A percentile compares a stretch with the other conserved stretches of the same genome.
These are phyloP conservation scores for Coemansia sp. DNA, from an alignment of 192 early-diverging fungal species.

Conservation along the genomic window DNA sequence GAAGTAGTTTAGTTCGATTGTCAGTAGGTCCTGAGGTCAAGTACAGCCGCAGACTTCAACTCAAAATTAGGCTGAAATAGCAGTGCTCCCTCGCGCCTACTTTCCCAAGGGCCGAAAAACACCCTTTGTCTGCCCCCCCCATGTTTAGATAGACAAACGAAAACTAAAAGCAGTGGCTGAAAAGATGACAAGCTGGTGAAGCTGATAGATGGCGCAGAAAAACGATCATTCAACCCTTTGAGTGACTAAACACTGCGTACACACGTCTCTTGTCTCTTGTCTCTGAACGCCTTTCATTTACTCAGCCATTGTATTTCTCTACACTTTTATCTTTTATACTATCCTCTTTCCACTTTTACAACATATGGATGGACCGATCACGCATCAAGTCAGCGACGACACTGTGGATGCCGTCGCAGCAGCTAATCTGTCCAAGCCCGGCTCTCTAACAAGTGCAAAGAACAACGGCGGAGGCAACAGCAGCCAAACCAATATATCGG, in stretches of 20 bases:
- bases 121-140: background rate
- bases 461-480: background rate
- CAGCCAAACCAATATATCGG: background rate
- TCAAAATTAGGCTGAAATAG: background rate
- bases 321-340: background rate
- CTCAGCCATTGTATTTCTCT: background rate
- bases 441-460: background rate
- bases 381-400: background rate
- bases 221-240: background rate
- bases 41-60: background rate
- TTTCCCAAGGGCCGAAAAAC: background rate
- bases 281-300: background rate
- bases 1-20: background rate
- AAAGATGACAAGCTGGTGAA: background rate
- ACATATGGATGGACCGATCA: background rate
- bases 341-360: background rate
- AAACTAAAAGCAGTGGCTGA: constrained; percentile 9
- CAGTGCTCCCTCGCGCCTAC: background rate
- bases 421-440: background rate
- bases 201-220: background rate
- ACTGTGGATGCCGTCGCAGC: background rate
- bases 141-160: background rate
- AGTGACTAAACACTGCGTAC: background rate
- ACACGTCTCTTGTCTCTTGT: constrained; percentile 1
- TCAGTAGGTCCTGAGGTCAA: background rate